Percentiles rank a stretch among this genome's conserved stretches.
These are phyloP conservation scores for Cantharellus anzutake DNA, from an alignment of 768 basidiomycete genomes.

Conservation along the genomic window DNA sequence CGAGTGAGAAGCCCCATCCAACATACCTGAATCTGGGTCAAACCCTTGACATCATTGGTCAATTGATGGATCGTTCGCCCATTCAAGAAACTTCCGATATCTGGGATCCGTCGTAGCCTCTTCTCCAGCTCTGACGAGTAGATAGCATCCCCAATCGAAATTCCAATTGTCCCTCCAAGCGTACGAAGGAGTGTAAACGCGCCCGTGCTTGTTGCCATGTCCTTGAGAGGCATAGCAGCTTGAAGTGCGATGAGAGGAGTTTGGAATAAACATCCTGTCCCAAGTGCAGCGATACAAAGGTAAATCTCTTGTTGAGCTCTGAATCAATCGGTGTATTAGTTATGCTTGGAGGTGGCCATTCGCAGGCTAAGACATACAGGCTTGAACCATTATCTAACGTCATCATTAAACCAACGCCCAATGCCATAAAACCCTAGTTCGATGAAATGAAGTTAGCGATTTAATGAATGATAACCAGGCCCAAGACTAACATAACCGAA, in stretches of 20 bases:
- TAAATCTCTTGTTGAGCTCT: conserved; percentile 46
- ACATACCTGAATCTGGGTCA: neutral
- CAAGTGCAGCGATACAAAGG: conserved; percentile 45
- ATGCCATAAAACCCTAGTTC: conserved; percentile 22
- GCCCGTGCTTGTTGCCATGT: conserved; percentile 14
- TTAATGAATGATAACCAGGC: neutral
- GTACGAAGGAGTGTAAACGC: conserved; percentile 11
- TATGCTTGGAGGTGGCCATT: neutral
- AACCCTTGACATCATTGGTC: conserved; percentile 1
- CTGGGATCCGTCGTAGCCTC: conserved; percentile 2
- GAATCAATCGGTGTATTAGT: neutral
- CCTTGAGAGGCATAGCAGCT: conserved; percentile 13
- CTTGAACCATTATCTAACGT: conserved; percentile 40
- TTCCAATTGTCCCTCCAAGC: conserved; percentile 13
- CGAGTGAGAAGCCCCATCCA: too few relatives aligned
- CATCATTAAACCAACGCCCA: conserved; percentile 59
- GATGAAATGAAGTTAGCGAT: neutral
- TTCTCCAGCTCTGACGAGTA: conserved; percentile 10
- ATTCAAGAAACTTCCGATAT: neutral
- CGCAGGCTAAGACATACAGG: conserved; percentile 16
- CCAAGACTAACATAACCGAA: neutral
- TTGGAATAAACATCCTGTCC: conserved; percentile 44
- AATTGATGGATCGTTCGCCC: conserved; percentile 2
- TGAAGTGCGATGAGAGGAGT: conserved; percentile 11
- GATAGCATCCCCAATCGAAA: conserved; percentile 14